Conservation (phyloP, 495 filamentous ascomycete genomes). For the Friedmanniomyces simplex region DNA sequence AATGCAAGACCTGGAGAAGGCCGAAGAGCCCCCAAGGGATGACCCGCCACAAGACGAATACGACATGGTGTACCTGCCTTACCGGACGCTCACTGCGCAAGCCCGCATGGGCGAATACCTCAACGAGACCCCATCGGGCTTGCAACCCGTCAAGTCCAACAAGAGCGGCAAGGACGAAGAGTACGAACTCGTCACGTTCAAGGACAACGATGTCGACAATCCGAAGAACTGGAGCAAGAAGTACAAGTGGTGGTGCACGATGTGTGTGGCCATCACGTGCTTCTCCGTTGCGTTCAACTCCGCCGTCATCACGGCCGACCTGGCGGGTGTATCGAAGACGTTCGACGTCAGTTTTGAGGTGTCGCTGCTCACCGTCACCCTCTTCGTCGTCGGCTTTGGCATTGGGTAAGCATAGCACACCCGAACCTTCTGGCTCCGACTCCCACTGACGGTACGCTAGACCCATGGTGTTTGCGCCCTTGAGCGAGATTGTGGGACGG, state of each 20-base stretch:
- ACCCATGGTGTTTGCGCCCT: constrained; percentile 73
- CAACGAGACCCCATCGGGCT: constrained; percentile 46
- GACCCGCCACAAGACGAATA: constrained; percentile 1
- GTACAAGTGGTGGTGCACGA: constrained; percentile 61
- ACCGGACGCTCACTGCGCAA: constrained; percentile 47
- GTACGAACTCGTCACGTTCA: constrained; percentile 21
- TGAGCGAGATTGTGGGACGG: constrained; percentile 61
- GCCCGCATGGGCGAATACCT: constrained; percentile 58
- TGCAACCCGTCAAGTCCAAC: constrained; percentile 43
- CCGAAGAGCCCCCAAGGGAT: not conserved
- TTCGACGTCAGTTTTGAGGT: constrained; percentile 59
- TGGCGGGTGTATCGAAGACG: constrained; percentile 46
- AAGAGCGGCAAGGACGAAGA: constrained; percentile 40
- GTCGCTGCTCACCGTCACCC: constrained; percentile 52
- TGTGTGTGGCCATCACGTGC: constrained; percentile 53
- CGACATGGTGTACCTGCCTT: constrained; percentile 45
- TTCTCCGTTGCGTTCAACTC: constrained; percentile 57
- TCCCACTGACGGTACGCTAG: not conserved
- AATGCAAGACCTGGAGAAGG: not conserved
- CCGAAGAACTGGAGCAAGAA: constrained; percentile 33
- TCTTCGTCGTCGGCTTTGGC: constrained; percentile 49
- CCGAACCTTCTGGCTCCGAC: not conserved
- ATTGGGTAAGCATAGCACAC: constrained; percentile 37
- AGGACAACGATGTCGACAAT: constrained; percentile 22
- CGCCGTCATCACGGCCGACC: constrained; percentile 58